Evolutionary conservation across 169 alveolate species (phyloP).

Genomic region (Plasmodium coatneyi): DNA sequence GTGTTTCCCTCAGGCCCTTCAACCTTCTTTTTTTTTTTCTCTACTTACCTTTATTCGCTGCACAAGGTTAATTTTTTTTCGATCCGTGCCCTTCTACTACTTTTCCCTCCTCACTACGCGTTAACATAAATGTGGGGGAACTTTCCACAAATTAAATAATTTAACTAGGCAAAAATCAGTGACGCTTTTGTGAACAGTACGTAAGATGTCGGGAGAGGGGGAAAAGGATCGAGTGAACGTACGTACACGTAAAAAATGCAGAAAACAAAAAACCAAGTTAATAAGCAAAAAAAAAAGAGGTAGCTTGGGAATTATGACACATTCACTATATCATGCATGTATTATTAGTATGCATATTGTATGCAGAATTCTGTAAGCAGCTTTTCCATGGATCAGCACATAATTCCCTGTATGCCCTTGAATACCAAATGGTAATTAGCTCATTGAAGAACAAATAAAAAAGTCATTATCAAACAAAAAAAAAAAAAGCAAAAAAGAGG

Average conservation of each 20-base stretch:
- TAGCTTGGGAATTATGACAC: neutral
- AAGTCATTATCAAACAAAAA: neutral
- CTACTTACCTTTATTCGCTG: neutral
- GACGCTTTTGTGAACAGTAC: neutral
- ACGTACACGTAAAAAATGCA: neutral
- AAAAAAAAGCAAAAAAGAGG: neutral
- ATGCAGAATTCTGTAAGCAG: neutral
- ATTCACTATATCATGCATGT: neutral
- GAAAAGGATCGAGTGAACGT: neutral
- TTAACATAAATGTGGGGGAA: conserved; percentile 27
- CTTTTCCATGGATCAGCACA: conserved; percentile 14
- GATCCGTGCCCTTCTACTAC: conserved; percentile 25
- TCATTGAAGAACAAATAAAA: neutral
- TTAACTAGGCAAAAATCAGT: conserved; percentile 10
- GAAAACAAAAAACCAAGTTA: neutral
- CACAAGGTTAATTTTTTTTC: neutral
- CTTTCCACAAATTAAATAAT: conserved; percentile 3
- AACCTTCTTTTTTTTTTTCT: neutral
- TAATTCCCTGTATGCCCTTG: conserved; percentile 54
- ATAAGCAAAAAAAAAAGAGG: conserved; percentile 16
- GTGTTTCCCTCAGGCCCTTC: neutral
- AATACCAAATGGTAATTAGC: neutral
- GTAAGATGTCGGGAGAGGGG: neutral
- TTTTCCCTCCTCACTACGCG: neutral
- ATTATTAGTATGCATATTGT: neutral